Percentiles rank a stretch among this genome's conserved stretches.
Evolutionary conservation across 305 asterid genomes (phyloP).

Genomic region (Fraxinus sp.): DNA sequence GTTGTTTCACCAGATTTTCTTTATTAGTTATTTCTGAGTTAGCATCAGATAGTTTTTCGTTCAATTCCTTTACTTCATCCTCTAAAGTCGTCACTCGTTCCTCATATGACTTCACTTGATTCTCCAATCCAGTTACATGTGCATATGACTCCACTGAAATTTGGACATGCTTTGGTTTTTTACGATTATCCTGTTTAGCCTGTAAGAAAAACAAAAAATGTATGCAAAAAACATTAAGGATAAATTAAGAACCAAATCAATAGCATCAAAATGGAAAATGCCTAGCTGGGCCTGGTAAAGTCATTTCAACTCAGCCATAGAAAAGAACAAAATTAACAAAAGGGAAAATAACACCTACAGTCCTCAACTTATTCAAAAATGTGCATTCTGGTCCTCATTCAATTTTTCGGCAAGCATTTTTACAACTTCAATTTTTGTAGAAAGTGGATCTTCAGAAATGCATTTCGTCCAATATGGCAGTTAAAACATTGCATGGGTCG

Average conservation of each 20-base stretch:
- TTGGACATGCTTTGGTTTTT: conserved; percentile 87
- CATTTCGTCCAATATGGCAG: neutral
- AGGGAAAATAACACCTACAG: neutral
- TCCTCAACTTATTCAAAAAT: neutral
- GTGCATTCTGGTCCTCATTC: neutral
- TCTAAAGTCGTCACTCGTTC: conserved; percentile 38
- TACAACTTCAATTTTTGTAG: neutral
- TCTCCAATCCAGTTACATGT: conserved; percentile 90
- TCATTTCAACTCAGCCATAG: neutral
- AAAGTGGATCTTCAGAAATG: neutral
- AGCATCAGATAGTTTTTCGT: conserved; percentile 73
- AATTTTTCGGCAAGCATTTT: neutral
- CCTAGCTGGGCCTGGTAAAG: neutral
- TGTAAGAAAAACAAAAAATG: conserved; percentile 25
- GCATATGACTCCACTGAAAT: conserved; percentile 85
- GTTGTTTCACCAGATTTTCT: conserved; percentile 90
- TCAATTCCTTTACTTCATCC: conserved; percentile 72
- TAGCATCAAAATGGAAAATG: neutral
- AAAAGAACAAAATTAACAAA: neutral
- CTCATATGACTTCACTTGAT: conserved; percentile 56
- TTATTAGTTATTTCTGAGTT: conserved; percentile 66
- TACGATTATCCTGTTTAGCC: conserved; percentile 58
- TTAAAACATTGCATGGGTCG: neutral
- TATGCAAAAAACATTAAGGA: neutral
- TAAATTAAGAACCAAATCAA: neutral